Conservation (phyloP, 805 yeast genomes). For the Candida arabinofermentans region DNA sequence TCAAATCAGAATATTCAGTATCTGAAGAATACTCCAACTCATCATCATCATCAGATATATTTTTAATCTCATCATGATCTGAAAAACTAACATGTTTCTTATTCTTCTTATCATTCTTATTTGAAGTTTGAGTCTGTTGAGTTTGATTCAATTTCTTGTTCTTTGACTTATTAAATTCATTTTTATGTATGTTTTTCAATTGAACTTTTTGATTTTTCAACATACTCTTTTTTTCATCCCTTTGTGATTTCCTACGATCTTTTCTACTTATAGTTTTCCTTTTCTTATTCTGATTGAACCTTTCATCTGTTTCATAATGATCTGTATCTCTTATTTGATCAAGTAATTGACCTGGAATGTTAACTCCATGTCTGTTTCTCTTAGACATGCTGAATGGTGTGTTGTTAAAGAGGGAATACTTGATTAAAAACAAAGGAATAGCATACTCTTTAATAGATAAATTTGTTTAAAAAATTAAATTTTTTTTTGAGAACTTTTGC, state of each 20-base stretch:
- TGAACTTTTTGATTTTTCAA: slow-evolving; percentile 2
- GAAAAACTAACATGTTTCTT: slow-evolving; percentile 19
- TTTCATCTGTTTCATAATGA: slow-evolving; percentile 31
- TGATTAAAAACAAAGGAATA: neutral
- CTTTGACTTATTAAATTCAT: neutral
- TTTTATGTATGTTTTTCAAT: slow-evolving; percentile 2
- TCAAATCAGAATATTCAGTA: slow-evolving; percentile 3
- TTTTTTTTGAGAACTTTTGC: neutral
- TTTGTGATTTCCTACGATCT: slow-evolving; percentile 36
- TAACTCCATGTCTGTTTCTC: slow-evolving; percentile 31
- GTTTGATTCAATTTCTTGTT: neutral
- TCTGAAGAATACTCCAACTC: neutral
- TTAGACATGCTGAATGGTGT: slow-evolving; percentile 13
- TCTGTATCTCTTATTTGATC: slow-evolving; percentile 37
- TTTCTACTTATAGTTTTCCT: slow-evolving; percentile 29
- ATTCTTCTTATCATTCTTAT: neutral
- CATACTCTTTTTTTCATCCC: slow-evolving; percentile 30
- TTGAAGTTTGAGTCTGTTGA: neutral
- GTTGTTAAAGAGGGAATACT: too few relatives aligned
- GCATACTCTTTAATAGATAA: neutral
- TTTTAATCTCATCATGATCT: slow-evolving; percentile 13
- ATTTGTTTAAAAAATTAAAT: neutral
- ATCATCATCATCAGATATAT: slow-evolving; percentile 3
- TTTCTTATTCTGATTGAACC: slow-evolving; percentile 27
- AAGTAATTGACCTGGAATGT: slow-evolving; percentile 39